Conservation (phyloP, 805 yeast genomes). For the Starmerella sirachaensis region DNA sequence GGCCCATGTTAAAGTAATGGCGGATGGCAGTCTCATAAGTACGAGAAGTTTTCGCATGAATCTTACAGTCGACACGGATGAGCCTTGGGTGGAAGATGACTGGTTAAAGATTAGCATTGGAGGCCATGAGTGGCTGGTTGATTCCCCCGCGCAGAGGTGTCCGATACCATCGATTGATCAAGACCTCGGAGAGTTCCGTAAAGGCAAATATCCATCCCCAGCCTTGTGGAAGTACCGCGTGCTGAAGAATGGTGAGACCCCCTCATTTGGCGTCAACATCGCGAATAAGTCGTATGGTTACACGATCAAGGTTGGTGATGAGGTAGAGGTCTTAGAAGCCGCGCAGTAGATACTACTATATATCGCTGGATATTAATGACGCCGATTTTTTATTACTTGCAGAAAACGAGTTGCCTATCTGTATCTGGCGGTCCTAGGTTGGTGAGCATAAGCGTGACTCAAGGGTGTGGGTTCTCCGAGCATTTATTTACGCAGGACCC, state of each 20-base stretch:
- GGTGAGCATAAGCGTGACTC: too few species aligned
- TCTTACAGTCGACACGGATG: constrained; percentile 24
- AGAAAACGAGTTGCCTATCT: too few species aligned
- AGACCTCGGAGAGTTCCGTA: constrained; percentile 20
- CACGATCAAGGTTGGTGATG: constrained; percentile 24
- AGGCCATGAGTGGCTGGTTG: constrained; percentile 23
- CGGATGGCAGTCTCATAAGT: constrained; percentile 17
- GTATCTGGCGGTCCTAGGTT: too few species aligned
- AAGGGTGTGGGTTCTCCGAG: too few species aligned
- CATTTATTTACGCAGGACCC: too few species aligned
- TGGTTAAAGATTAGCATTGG: constrained; percentile 24
- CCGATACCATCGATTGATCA: constrained; percentile 27
- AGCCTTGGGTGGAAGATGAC: constrained; percentile 29
- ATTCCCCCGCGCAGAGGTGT: constrained; percentile 26
- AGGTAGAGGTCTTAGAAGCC: constrained; percentile 17
- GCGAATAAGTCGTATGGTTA: constrained; percentile 20
- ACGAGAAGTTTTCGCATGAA: constrained; percentile 28
- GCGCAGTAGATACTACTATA: too few species aligned
- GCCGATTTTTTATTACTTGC: too few species aligned
- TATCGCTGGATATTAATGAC: too few species aligned
- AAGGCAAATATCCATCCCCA: constrained; percentile 24
- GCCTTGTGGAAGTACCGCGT: constrained; percentile 25
- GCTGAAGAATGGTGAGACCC: constrained; percentile 25
- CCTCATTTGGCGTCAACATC: constrained; percentile 27
- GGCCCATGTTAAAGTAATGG: constrained; percentile 17